Conservation (phyloP, 1,284 basidiomycete species). For the Moesziomyces sp. region DNA sequence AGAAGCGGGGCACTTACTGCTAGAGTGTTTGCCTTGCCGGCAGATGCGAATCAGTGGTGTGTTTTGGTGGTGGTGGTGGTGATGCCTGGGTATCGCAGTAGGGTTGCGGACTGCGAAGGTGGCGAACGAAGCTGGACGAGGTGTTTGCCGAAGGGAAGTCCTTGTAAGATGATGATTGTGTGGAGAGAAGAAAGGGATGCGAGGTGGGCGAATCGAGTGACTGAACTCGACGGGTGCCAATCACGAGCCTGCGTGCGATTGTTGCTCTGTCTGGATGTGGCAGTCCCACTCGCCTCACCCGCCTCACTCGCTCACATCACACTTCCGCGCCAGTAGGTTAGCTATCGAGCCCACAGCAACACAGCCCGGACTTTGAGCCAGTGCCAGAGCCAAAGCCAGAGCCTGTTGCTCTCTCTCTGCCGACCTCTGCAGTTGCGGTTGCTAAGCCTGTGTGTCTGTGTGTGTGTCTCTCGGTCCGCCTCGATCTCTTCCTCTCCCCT, state of each 20-base stretch:
- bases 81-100: neutral
- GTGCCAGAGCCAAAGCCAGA: too few relatives aligned
- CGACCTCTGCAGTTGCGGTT: neutral
- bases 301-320: neutral
- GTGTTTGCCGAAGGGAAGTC: neutral
- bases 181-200: neutral
- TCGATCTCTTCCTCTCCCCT: neutral
- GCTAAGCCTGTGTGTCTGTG: too few relatives aligned
- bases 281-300: neutral
- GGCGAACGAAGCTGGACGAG: neutral
- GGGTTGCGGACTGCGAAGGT: neutral
- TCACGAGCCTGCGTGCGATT: neutral
- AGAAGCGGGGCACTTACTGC: conserved; percentile 24
- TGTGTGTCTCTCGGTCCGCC: neutral
- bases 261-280: neutral
- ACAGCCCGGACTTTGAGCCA: neutral
- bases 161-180: neutral
- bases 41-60: conserved; percentile 4
- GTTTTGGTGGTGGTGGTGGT: neutral
- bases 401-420: too few relatives aligned
- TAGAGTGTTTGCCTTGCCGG: conserved; percentile 25
- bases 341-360: neutral
- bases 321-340: neutral
- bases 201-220: neutral
- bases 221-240: too few relatives aligned